Base-by-base conservation (phyloP, 768 basidiomycete genomes). In the Sistotremastrum suecicum region DNA sequence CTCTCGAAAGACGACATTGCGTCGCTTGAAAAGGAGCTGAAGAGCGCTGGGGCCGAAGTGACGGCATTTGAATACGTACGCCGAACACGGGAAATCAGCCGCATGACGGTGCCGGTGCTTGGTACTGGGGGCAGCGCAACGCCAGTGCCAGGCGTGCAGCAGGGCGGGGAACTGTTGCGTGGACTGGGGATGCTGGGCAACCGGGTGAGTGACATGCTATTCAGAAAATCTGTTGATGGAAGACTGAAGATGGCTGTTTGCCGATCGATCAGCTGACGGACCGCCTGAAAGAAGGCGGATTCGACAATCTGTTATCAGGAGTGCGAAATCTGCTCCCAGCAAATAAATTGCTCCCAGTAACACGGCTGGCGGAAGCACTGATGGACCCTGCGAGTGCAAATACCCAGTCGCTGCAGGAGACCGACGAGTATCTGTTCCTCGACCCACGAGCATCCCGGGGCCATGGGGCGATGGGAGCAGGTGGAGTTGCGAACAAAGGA, bases 251-350 rank as follows among this genome's bases (percentile, higher is more conserved):
- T 35, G 35, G 48, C 47, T 44, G 40, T 36, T 39, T 34, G 28
- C 33, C 35, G 6, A 3, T 32, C n/a, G 34, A 9, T 20, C 54
- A 95, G 91, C 75, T 98, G 40, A 92, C 90, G 1, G 89, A 91
- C 58, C 76, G 88, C 41, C 67, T 98, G 45, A 87, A 92, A 63
- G 94, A 95, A 58, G 87, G 91, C 34, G 90, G 90, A n/a, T 71
- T 98, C 33, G 92, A 98, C 60, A 94, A 94, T 60, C 70, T 99
- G 10, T 87, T 99, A 51, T 92, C 91, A 0, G 94, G 92, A 36
- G 95, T 99, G 55, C 95, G 94, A 61, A 97, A 95, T 64, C 91
- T 99, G 70, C 65, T 99, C 11, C 95, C 95, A 1, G 83, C 88
- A 2, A 88, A 90, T 59, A 94, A 99, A 63, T 75, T 95, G 36